phyloP scores from a whole-genome alignment of 169 alveolate genomes.

The Cryptosporidium canis region DNA sequence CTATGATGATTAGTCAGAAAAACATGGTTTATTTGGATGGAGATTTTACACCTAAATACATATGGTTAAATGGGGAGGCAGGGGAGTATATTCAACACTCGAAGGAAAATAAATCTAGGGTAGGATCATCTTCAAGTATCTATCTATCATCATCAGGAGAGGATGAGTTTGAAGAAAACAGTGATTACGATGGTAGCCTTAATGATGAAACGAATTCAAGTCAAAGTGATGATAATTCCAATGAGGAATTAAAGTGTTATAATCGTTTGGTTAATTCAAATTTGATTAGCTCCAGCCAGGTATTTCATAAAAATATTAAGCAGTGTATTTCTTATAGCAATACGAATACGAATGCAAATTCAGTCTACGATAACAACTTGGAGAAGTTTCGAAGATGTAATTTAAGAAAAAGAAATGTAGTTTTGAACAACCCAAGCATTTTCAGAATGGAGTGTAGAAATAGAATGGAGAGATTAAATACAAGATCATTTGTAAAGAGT shows the following conservation, averaged over 20 bases:
- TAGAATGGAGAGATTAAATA: conserved; percentile 12
- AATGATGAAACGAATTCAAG: not conserved
- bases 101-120: not conserved
- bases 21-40: conserved; percentile 57
- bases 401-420: conserved; percentile 17
- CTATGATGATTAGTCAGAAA: not conserved
- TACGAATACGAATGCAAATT: conserved; percentile 10
- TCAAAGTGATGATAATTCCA: conserved; percentile 33
- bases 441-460: conserved; percentile 44
- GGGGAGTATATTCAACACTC: conserved; percentile 36
- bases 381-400: not conserved
- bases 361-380: not conserved
- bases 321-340: conserved; percentile 51
- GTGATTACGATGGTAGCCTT: not conserved
- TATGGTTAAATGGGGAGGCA: conserved; percentile 66
- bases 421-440: conserved; percentile 40
- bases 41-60: conserved; percentile 62
- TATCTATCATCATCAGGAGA: conserved; percentile 60
- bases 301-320: conserved; percentile 8
- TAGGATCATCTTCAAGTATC: conserved; percentile 35
- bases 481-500: not conserved
- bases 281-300: conserved; percentile 7
- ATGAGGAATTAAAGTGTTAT: conserved; percentile 46
- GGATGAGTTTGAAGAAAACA: conserved; percentile 32
- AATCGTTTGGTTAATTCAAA: conserved; percentile 38